Percentiles rank a stretch among this genome's conserved stretches.
Conservation (phyloP, 805 yeast genomes). For the Hemisphaericaspora nanyangensis region DNA sequence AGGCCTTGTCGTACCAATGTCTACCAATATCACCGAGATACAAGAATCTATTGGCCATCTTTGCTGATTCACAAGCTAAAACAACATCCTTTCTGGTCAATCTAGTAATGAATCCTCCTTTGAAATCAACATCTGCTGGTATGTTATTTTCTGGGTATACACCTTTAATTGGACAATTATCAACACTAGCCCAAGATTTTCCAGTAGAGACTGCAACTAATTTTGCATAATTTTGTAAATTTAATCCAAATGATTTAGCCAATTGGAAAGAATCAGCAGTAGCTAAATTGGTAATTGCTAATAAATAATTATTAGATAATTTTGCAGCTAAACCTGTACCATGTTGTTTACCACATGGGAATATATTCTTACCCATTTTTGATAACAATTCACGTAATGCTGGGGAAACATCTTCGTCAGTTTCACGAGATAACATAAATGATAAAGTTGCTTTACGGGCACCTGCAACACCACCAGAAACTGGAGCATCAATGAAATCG, state of each 20-base stretch:
- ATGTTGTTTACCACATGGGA: conserved; percentile 46
- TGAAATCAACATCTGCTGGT: conserved; percentile 44
- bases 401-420: conserved; percentile 25
- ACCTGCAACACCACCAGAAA: conserved; percentile 54
- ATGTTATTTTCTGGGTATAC: conserved; percentile 34
- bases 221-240: conserved; percentile 44
- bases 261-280: conserved; percentile 53
- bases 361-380: conserved; percentile 46
- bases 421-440: conserved; percentile 46
- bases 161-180: conserved; percentile 51
- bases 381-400: conserved; percentile 25
- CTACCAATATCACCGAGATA: conserved; percentile 36
- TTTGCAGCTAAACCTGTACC: conserved; percentile 55
- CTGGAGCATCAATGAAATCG: conserved; percentile 53
- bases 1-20: conserved; percentile 41
- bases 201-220: conserved; percentile 52
- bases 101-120: conserved; percentile 49
- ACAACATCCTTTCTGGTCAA: conserved; percentile 43
- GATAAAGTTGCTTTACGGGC: conserved; percentile 50
- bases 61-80: conserved; percentile 38
- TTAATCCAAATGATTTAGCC: conserved; percentile 46
- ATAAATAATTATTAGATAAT: conserved; percentile 49
- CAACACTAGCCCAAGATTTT: conserved; percentile 51
- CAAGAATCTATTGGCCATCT: conserved; percentile 29
- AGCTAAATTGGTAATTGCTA: conserved; percentile 52